Percentiles rank a stretch among this genome's conserved stretches.
Evolutionary conservation across 73 alveolate species (phyloP).

Genomic region (Breviolum minutum): DNA sequence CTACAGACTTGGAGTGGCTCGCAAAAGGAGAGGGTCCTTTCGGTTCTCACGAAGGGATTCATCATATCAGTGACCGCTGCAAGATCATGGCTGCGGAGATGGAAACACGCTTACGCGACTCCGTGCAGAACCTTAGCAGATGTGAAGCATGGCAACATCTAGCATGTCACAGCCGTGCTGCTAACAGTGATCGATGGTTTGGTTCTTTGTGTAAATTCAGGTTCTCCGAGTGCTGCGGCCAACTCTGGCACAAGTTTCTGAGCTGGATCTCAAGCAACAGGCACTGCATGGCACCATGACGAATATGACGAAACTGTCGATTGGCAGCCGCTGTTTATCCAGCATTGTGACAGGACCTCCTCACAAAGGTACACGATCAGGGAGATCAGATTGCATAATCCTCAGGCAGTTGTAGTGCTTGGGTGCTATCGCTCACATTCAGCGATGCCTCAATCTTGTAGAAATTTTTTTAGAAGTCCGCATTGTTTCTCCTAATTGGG

Average conservation of each 20-base stretch:
- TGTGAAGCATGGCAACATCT: not conserved
- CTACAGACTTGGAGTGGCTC: no score
- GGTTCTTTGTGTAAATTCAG: not conserved
- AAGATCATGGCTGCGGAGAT: conserved; percentile 88
- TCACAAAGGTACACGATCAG: conserved; percentile 4
- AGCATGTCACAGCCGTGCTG: not conserved
- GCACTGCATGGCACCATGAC: not conserved
- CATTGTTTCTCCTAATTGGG: no score
- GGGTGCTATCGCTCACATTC: not conserved
- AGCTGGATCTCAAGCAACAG: conserved; percentile 50
- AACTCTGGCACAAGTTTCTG: conserved; percentile 75
- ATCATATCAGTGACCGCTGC: not conserved
- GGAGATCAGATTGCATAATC: not conserved
- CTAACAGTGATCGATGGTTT: not conserved
- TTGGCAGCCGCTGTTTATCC: not conserved
- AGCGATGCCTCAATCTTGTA: no score
- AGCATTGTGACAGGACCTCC: conserved; percentile 12
- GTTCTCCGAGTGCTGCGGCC: conserved; percentile 75
- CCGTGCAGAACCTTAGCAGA: not conserved
- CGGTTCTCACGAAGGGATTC: no score
- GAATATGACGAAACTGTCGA: no score
- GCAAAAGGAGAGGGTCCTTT: no score
- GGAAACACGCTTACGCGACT: conserved; percentile 87
- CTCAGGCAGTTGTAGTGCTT: not conserved
- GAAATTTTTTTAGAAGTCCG: no score